Conservation (phyloP, 208 protist species). For the Crithidia sp. region DNA sequence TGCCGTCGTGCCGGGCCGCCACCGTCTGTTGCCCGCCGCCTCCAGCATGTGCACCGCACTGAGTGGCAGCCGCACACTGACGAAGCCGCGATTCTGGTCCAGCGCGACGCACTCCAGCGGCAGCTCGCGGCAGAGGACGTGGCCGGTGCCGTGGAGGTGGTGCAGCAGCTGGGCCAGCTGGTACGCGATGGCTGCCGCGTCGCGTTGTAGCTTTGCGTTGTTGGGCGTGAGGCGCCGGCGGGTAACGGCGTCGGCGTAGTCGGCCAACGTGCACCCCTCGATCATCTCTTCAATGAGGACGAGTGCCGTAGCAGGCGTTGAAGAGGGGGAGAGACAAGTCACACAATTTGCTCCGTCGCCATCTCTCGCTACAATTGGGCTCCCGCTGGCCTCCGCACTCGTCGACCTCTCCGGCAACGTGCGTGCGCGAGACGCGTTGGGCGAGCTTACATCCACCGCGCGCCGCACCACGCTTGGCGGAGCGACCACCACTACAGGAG, state of each 20-base stretch:
- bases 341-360: neutral
- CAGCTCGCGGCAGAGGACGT: constrained; percentile 20
- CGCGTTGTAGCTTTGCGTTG: constrained; percentile 14
- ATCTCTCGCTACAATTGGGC: too few species aligned
- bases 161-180: constrained; percentile 22
- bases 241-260: constrained; percentile 25
- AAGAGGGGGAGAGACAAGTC: neutral
- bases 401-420: neutral
- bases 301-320: constrained; percentile 1
- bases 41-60: constrained; percentile 6
- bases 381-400: neutral
- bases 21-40: neutral
- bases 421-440: neutral
- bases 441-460: neutral
- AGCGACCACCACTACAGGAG: neutral
- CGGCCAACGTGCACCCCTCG: constrained; percentile 28
- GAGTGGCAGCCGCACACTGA: constrained; percentile 30
- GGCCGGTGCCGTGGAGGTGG: constrained; percentile 11
- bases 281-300: constrained; percentile 30
- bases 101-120: constrained; percentile 14
- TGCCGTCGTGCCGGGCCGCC: too few species aligned
- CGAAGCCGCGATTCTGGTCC: constrained; percentile 16
- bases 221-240: neutral
- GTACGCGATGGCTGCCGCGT: constrained; percentile 19
- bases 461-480: neutral